phyloP scores from a whole-genome alignment of 1,139 yeast genomes.

The Lodderomyces jiufengensis region DNA sequence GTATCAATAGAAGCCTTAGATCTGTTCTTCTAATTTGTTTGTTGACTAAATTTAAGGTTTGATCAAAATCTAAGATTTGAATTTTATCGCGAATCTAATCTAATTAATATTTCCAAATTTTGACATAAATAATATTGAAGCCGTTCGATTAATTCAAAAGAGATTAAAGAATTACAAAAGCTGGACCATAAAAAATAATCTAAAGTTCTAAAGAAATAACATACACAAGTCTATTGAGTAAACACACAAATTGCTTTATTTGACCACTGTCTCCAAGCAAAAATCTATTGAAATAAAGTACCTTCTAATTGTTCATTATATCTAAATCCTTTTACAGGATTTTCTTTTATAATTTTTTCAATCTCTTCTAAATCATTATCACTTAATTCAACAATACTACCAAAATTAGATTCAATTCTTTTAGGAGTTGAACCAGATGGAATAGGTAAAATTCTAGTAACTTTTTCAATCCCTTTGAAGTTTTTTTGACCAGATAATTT shows the following conservation, averaged over 20 bases:
- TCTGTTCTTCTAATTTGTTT: too few relatives aligned
- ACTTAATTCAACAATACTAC: conserved; percentile 39
- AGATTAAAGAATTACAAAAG: too few relatives aligned
- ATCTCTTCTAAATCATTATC: conserved; percentile 52
- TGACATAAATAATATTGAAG: background rate
- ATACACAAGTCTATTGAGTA: too few relatives aligned
- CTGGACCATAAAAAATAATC: too few relatives aligned
- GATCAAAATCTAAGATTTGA: too few relatives aligned
- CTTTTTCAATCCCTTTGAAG: conserved; percentile 33
- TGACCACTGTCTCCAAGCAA: too few relatives aligned
- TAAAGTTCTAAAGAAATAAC: too few relatives aligned
- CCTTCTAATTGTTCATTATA: conserved; percentile 15
- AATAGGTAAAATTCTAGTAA: conserved; percentile 66
- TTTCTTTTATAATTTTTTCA: conserved; percentile 30
- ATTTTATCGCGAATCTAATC: background rate
- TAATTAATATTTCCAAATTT: background rate
- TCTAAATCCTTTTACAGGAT: conserved; percentile 17
- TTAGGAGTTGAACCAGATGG: conserved; percentile 65
- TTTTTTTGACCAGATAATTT: conserved; percentile 27
- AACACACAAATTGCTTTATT: too few relatives aligned
- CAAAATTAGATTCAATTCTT: conserved; percentile 59
- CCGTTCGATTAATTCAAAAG: too few relatives aligned
- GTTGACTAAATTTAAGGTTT: too few relatives aligned
- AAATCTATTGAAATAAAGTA: conserved; percentile 12
- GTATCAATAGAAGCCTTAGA: too few relatives aligned